A percentile compares a stretch with the other conserved stretches of the same genome.
phyloP scores from a whole-genome alignment of 108 stramenopile species.

The Nitzschia sp. region DNA sequence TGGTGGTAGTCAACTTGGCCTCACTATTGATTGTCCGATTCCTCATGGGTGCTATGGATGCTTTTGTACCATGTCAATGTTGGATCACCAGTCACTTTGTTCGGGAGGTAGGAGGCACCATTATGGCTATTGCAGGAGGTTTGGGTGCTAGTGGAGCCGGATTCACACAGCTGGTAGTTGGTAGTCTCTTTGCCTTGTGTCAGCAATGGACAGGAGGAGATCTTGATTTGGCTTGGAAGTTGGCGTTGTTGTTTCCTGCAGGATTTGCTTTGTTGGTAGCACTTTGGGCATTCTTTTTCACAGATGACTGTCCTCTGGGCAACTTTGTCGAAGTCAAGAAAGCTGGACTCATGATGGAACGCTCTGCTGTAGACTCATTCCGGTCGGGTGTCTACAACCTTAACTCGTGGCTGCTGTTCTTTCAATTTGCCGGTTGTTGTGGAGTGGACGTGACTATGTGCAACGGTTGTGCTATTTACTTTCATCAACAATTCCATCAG shows the following conservation, averaged over 20 bases:
- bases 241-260: slow-evolving; percentile 54
- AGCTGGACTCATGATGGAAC: slow-evolving; percentile 54
- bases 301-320: slow-evolving; percentile 68
- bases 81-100: slow-evolving; percentile 68
- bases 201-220: slow-evolving; percentile 11
- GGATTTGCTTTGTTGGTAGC: slow-evolving; percentile 45
- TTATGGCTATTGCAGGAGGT: slow-evolving; percentile 63
- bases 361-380: slow-evolving; percentile 46
- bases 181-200: slow-evolving; percentile 44
- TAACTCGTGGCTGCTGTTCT: slow-evolving; percentile 64
- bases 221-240: slow-evolving; percentile 52
- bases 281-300: slow-evolving; percentile 36
- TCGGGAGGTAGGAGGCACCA: slow-evolving; percentile 51
- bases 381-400: slow-evolving; percentile 49
- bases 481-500: slow-evolving; percentile 47
- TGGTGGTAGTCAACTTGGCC: slow-evolving; percentile 29
- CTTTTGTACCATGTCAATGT: slow-evolving; percentile 65
- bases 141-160: slow-evolving; percentile 79
- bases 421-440: slow-evolving; percentile 65
- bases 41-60: slow-evolving; percentile 54
- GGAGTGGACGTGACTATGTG: slow-evolving; percentile 70
- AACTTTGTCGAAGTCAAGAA: slow-evolving; percentile 54
- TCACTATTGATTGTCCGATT: slow-evolving; percentile 48
- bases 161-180: slow-evolving; percentile 61
- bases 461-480: slow-evolving; percentile 64